These are phyloP conservation scores for Yarrowia sp. DNA, from an alignment of 805 yeast species.

Conservation along the genomic window DNA sequence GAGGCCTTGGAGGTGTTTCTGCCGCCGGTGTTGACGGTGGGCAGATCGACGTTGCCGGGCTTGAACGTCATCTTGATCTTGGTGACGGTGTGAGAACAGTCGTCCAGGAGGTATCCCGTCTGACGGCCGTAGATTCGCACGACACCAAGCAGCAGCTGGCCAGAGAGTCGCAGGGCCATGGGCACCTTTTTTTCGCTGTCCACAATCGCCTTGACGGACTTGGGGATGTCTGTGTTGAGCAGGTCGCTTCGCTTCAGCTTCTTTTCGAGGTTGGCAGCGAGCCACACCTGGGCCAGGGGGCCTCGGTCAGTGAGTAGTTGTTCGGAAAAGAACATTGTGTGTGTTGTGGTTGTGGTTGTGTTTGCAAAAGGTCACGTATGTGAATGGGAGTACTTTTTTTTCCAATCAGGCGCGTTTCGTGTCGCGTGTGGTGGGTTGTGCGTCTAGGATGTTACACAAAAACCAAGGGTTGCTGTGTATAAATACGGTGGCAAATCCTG, in stretches of 20 bases:
- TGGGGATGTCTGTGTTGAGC: constrained; percentile 71
- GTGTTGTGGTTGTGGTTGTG: neutral
- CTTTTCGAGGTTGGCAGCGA: constrained; percentile 87
- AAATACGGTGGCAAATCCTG: neutral
- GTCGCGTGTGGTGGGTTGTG: constrained; percentile 18
- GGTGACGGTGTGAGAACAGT: constrained; percentile 76
- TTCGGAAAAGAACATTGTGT: constrained; percentile 58
- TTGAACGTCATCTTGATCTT: constrained; percentile 64
- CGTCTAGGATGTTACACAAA: constrained; percentile 8
- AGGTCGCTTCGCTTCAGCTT: constrained; percentile 75
- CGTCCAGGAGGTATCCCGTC: constrained; percentile 82
- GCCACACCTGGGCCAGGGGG: constrained; percentile 89
- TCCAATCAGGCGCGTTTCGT: constrained; percentile 4
- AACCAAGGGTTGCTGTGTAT: neutral
- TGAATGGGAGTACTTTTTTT: no score
- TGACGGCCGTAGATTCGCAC: constrained; percentile 86
- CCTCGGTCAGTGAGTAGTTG: constrained; percentile 70
- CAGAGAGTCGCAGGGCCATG: constrained; percentile 79
- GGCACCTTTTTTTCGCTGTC: constrained; percentile 59
- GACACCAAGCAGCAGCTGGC: constrained; percentile 85
- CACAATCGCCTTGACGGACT: constrained; percentile 71
- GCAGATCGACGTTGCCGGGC: constrained; percentile 58
- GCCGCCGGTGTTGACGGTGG: constrained; percentile 16
- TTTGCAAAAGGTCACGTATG: neutral
- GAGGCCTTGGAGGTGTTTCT: constrained; percentile 33